Conservation (phyloP, 2,329 filamentous ascomycete species). For the Aotearoamyces nothofagi region DNA sequence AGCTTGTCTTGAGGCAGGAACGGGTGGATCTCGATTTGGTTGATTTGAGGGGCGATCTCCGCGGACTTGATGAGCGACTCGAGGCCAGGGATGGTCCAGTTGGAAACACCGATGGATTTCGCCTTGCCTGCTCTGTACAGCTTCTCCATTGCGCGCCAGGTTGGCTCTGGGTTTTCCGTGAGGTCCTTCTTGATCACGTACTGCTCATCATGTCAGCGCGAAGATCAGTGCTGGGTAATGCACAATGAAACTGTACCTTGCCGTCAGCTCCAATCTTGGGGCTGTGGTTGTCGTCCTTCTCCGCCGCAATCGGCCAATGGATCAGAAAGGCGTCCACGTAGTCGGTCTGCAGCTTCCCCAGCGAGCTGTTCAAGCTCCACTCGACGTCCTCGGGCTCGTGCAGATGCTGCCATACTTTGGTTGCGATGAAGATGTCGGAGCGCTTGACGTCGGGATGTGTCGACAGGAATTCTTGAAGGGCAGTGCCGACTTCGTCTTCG, state of each 20-base stretch:
- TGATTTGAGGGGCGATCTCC: conserved; percentile 31
- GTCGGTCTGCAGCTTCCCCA: conserved; percentile 58
- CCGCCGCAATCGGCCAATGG: conserved; percentile 68
- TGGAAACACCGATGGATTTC: conserved; percentile 42
- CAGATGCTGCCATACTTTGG: conserved; percentile 76
- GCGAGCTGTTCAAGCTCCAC: conserved; percentile 54
- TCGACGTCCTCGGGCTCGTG: conserved; percentile 47
- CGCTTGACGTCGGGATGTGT: conserved; percentile 45
- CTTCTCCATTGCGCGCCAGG: conserved; percentile 65
- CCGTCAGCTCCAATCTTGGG: conserved; percentile 32
- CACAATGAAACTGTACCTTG: conserved; percentile 22
- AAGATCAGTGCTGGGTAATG: conserved; percentile 1
- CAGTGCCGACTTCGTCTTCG: conserved; percentile 69
- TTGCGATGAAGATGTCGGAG: conserved; percentile 69
- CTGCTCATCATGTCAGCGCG: conserved; percentile 17
- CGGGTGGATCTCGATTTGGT: conserved; percentile 57
- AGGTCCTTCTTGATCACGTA: conserved; percentile 48
- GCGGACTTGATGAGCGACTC: conserved; percentile 33
- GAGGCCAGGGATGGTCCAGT: conserved; percentile 38
- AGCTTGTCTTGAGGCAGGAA: conserved; percentile 59
- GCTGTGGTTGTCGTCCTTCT: conserved; percentile 61
- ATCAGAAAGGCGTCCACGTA: conserved; percentile 72
- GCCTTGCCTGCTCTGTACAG: conserved; percentile 43
- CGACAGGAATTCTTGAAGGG: conserved; percentile 56
- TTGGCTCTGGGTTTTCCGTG: conserved; percentile 47